Conservation (phyloP, 2,329 filamentous ascomycete genomes). For the Chrysoporthe puriensis region DNA sequence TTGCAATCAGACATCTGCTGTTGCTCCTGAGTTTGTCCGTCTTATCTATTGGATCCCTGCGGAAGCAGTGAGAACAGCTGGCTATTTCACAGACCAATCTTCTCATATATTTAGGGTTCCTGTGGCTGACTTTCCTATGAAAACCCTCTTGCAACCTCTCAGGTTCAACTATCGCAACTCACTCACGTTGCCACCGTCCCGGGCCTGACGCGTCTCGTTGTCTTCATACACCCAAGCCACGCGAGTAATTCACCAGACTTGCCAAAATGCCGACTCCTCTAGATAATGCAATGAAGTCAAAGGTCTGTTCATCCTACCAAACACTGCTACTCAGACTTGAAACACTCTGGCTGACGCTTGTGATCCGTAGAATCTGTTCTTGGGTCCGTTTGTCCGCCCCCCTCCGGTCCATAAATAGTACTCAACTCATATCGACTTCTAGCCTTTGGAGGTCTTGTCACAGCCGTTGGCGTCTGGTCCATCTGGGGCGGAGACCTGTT, state of each 20-base stretch:
- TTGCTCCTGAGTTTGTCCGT: constrained; percentile 12
- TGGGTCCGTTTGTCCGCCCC: constrained; percentile 55
- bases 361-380: constrained; percentile 63
- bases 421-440: constrained; percentile 28
- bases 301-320: constrained; percentile 51
- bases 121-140: neutral
- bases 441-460: constrained; percentile 82
- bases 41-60: neutral
- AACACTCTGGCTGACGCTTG: neutral
- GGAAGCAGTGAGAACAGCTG: constrained; percentile 16
- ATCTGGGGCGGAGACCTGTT: constrained; percentile 90
- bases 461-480: constrained; percentile 78
- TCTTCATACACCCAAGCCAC: neutral
- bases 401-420: neutral
- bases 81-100: neutral
- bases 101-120: neutral
- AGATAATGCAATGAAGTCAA: constrained; percentile 71
- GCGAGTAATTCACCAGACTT: neutral
- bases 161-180: neutral
- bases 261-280: constrained; percentile 68
- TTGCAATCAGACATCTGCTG: constrained; percentile 7
- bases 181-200: neutral
- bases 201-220: neutral
- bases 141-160: neutral
- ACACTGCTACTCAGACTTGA: constrained; percentile 5